These are phyloP conservation scores for Cutaneotrichosporon sp. DNA, from an alignment of 1,284 basidiomycete species.

Conservation along the genomic window DNA sequence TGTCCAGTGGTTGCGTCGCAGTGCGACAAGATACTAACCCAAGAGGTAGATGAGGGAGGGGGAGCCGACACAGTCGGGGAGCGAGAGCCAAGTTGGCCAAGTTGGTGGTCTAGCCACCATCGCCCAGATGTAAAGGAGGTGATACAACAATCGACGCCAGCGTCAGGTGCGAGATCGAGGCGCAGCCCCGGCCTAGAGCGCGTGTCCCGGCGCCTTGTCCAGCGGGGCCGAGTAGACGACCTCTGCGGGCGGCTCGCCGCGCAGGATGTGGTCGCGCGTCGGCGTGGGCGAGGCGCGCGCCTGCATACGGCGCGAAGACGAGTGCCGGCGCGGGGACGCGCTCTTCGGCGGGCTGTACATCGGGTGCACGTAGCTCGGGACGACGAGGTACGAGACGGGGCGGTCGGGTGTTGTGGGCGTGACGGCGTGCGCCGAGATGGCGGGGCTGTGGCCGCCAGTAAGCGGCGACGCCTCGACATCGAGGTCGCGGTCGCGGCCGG, in stretches of 20 bases:
- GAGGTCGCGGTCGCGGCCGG: neutral
- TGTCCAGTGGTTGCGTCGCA: neutral
- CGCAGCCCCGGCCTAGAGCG: neutral
- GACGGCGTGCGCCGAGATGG: slow-evolving; percentile 1
- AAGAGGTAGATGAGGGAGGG: neutral
- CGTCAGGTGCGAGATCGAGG: neutral
- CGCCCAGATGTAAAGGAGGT: neutral
- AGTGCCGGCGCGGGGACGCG: slow-evolving; percentile 4
- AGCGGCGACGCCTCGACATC: slow-evolving; percentile 3
- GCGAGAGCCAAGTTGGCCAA: too few species aligned
- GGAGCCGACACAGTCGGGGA: neutral
- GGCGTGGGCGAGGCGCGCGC: slow-evolving; percentile 2
- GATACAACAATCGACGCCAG: neutral
- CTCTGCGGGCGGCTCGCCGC: neutral
- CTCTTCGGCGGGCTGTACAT: slow-evolving; percentile 10
- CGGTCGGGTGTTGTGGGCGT: slow-evolving; percentile 4
- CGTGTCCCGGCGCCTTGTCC: neutral
- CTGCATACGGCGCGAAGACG: slow-evolving; percentile 15
- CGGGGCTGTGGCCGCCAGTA: neutral
- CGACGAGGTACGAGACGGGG: slow-evolving; percentile 3
- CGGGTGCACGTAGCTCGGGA: neutral
- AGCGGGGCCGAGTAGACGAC: neutral
- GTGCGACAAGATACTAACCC: neutral
- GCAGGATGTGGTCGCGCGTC: slow-evolving; percentile 19
- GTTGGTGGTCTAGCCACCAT: neutral